Conservation (phyloP, 1,284 basidiomycete genomes). For the Rhodotorula sp. region DNA sequence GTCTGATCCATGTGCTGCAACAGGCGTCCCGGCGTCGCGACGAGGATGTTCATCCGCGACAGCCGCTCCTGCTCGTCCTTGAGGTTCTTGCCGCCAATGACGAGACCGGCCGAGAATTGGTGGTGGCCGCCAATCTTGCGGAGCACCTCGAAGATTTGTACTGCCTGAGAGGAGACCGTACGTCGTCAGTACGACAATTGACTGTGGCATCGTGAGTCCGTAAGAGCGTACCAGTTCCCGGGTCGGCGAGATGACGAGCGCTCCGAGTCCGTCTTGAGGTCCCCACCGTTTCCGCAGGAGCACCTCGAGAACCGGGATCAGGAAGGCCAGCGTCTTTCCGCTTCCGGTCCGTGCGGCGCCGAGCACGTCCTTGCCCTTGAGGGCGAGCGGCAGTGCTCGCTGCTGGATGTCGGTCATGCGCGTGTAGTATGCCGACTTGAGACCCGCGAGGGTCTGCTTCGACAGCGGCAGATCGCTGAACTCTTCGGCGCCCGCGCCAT, state of each 20-base stretch:
- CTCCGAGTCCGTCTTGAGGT: constrained; percentile 79
- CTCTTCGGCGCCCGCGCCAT: constrained; percentile 7
- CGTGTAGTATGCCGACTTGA: constrained; percentile 80
- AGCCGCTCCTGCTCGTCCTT: constrained; percentile 85
- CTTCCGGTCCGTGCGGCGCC: constrained; percentile 77
- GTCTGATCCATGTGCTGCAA: constrained; percentile 99
- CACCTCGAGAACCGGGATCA: constrained; percentile 72
- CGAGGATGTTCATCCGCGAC: constrained; percentile 92
- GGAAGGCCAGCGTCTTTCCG: constrained; percentile 79
- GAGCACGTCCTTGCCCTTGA: constrained; percentile 68
- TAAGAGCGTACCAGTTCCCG: constrained; percentile 70
- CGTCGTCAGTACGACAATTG: neutral
- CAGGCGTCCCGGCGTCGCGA: constrained; percentile 91
- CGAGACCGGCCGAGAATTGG: constrained; percentile 87
- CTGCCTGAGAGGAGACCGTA: constrained; percentile 60
- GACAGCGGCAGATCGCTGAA: constrained; percentile 51
- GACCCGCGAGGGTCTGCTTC: constrained; percentile 55
- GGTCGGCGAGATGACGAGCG: constrained; percentile 90
- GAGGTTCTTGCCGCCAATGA: constrained; percentile 94
- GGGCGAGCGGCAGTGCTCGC: constrained; percentile 61
- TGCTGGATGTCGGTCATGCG: constrained; percentile 81
- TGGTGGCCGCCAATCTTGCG: constrained; percentile 88
- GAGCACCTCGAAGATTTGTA: constrained; percentile 95
- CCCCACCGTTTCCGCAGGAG: constrained; percentile 75
- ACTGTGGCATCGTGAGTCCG: neutral